A percentile compares a stretch with the other conserved stretches of the same genome.
Conservation (phyloP, 441 rosid species). For the Omphalea diandra region DNA sequence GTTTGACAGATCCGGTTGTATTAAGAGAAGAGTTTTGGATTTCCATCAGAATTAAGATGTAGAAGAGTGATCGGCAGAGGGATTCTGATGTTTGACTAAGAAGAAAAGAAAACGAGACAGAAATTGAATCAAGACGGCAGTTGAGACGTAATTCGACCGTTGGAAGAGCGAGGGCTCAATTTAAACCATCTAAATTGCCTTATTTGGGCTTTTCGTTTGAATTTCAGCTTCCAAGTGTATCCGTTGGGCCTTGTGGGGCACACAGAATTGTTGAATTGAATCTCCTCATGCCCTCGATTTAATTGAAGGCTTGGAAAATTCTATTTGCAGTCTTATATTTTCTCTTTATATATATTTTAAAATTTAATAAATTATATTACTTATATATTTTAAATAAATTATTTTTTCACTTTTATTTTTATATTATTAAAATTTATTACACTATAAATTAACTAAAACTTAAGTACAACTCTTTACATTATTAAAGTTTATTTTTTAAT, state of each 20-base stretch:
- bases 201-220: slow-evolving; percentile 13
- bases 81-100: neutral
- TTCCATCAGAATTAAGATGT: slow-evolving; percentile 29
- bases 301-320: no score
- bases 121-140: neutral
- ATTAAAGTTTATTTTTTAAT: no score
- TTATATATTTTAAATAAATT: no score
- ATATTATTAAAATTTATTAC: no score
- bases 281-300: no score
- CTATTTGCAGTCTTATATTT: no score
- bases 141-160: slow-evolving; percentile 13
- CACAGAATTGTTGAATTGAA: no score
- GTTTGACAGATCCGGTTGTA: slow-evolving; percentile 20
- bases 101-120: neutral
- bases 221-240: neutral
- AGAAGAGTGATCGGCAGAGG: neutral
- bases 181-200: neutral
- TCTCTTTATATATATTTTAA: no score
- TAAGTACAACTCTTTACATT: no score
- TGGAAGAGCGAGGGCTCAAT: neutral
- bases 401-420: no score
- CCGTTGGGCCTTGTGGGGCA: neutral
- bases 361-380: no score
- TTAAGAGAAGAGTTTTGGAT: slow-evolving; percentile 1
- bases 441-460: no score